phyloP scores from a whole-genome alignment of 192 early-diverging fungal species.

The Coemansia furcata region DNA sequence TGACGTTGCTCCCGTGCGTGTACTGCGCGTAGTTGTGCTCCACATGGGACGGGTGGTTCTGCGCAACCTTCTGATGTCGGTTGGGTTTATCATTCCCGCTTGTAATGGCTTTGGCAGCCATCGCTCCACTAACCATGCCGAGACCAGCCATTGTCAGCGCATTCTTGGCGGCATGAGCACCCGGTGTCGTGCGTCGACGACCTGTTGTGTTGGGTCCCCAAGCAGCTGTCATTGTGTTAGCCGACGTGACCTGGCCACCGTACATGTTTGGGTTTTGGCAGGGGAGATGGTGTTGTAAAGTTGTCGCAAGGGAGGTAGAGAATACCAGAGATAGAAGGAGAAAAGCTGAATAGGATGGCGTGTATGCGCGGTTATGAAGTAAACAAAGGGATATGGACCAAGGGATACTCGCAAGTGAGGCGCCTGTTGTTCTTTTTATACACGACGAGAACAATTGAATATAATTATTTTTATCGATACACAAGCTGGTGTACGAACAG shows the following conservation, averaged over 20 bases:
- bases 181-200: neutral
- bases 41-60: neutral
- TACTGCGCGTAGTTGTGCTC: conserved; percentile 27
- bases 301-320: neutral
- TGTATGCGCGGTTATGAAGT: neutral
- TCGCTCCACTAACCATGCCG: neutral
- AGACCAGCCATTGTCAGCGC: neutral
- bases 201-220: neutral
- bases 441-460: neutral
- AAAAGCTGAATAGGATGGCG: neutral
- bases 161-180: neutral
- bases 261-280: neutral
- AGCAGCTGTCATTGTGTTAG: neutral
- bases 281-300: neutral
- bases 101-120: neutral
- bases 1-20: conserved; percentile 21
- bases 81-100: neutral
- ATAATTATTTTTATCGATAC: neutral
- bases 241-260: neutral
- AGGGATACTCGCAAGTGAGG: neutral
- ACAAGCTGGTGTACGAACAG: neutral
- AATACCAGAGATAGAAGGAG: neutral
- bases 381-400: neutral
- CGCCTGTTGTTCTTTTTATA: neutral
- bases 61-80: neutral